phyloP scores from a whole-genome alignment of 73 alveolate species.

The Paramecium tetraurelia region DNA sequence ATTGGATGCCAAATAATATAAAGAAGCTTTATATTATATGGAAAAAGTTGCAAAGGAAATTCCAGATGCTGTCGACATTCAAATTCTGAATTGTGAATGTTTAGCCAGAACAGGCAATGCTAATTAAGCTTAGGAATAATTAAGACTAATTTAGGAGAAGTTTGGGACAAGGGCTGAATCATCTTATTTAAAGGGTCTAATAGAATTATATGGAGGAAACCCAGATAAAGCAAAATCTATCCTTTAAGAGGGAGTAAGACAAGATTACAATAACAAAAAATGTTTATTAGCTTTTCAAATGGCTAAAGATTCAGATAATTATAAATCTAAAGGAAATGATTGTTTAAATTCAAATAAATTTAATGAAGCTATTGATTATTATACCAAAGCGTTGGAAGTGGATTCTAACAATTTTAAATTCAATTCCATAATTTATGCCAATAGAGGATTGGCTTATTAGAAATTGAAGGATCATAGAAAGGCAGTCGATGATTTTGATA shows the following conservation, averaged over 20 bases:
- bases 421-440: conserved; percentile 82
- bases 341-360: conserved; percentile 73
- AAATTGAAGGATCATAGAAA: conserved; percentile 75
- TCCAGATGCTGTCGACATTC: background rate
- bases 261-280: conserved; percentile 76
- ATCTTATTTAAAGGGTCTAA: conserved; percentile 39
- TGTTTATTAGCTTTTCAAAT: conserved; percentile 66
- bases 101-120: background rate
- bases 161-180: conserved; percentile 5
- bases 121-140: conserved; percentile 28
- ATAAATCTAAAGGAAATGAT: conserved; percentile 84
- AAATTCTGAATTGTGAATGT: background rate
- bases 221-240: conserved; percentile 74
- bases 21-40: background rate
- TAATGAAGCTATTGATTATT: conserved; percentile 87
- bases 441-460: conserved; percentile 86
- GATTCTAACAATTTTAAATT: conserved; percentile 84
- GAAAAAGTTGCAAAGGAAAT: background rate
- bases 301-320: conserved; percentile 69
- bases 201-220: conserved; percentile 51
- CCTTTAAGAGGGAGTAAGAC: conserved; percentile 72
- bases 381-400: conserved; percentile 82
- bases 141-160: background rate
- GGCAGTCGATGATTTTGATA: conserved; percentile 89
- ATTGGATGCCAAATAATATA: background rate